Evolutionary conservation across 441 rosid genomes (phyloP).

Genomic region (Metrosideros polymorpha): DNA sequence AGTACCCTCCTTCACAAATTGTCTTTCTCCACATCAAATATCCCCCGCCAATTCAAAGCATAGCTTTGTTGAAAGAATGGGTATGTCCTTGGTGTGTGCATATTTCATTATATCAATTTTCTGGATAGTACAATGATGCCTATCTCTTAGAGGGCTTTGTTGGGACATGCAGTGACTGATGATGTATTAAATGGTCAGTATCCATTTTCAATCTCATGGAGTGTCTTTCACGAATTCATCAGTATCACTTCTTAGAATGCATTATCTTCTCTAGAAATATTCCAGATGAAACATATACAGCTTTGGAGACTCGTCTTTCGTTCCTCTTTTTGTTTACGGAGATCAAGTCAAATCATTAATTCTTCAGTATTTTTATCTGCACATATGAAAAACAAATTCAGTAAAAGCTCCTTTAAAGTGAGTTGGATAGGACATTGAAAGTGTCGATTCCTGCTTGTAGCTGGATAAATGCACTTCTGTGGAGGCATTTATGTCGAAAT

Average conservation of each 20-base stretch:
- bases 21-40: neutral
- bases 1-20: neutral
- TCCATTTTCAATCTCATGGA: neutral
- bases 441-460: neutral
- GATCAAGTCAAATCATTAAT: neutral
- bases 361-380: neutral
- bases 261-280: neutral
- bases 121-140: neutral
- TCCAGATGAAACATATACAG: neutral
- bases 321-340: neutral
- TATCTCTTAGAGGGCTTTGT: neutral
- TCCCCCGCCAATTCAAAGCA: neutral
- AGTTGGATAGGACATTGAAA: neutral
- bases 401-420: neutral
- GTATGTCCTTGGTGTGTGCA: neutral
- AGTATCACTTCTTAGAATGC: neutral
- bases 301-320: neutral
- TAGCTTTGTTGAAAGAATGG: neutral
- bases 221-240: neutral
- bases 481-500: neutral
- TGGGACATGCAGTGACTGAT: neutral
- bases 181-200: neutral
- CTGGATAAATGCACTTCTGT: neutral
- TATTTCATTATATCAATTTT: neutral
- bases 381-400: neutral